Conservation (phyloP, 2,329 filamentous ascomycete genomes). For the Lachnellula cervina region DNA sequence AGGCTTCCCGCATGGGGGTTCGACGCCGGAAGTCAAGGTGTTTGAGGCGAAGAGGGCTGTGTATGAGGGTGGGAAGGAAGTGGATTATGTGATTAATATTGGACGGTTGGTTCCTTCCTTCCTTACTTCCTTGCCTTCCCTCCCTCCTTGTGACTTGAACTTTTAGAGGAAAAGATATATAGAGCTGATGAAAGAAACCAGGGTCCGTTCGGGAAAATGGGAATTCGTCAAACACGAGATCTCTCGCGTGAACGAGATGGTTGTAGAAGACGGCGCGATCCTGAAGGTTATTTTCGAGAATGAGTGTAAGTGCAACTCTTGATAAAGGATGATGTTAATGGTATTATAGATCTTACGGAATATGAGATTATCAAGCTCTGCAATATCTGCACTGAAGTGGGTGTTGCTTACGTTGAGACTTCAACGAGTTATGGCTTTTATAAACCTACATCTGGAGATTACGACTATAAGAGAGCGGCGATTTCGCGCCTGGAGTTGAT, state of each 20-base stretch:
- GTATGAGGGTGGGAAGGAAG: constrained; percentile 45
- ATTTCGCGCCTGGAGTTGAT: constrained; percentile 49
- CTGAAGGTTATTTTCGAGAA: constrained; percentile 62
- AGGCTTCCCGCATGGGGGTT: constrained; percentile 57
- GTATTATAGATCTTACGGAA: constrained; percentile 35
- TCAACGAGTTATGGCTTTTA: constrained; percentile 58
- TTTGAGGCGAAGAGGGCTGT: constrained; percentile 46
- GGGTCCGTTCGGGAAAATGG: constrained; percentile 42
- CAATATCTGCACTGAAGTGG: constrained; percentile 46
- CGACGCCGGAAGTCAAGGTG: constrained; percentile 49
- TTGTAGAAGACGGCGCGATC: constrained; percentile 39
- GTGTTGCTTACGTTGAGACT: constrained; percentile 56
- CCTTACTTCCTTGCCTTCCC: background rate
- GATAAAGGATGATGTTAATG: background rate
- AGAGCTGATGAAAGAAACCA: background rate
- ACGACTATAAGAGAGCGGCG: constrained; percentile 51
- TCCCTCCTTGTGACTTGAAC: too few relatives aligned
- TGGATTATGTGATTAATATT: constrained; percentile 59
- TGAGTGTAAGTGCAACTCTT: constrained; percentile 36
- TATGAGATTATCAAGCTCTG: constrained; percentile 49
- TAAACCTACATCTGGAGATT: constrained; percentile 47
- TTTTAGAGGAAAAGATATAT: background rate
- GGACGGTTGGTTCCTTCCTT: constrained; percentile 38
- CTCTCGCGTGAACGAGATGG: constrained; percentile 43
- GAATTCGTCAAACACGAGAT: constrained; percentile 51